Evolutionary conservation across 2,329 filamentous ascomycete genomes (phyloP).

Genomic region (Westerdykella sp.): DNA sequence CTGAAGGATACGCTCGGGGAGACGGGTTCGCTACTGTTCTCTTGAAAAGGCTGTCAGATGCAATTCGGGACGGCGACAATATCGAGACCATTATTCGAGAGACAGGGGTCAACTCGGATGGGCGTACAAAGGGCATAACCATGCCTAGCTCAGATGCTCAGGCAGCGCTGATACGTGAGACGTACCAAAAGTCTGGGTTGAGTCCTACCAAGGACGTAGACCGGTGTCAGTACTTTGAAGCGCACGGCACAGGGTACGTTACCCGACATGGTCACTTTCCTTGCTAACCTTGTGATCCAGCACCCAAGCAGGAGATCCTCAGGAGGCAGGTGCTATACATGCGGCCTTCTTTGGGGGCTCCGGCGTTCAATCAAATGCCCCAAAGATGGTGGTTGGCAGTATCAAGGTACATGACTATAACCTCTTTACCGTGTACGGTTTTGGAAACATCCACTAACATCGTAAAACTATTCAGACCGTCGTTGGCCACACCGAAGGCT

Average conservation of each 20-base stretch:
- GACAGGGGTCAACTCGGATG: conserved; percentile 43
- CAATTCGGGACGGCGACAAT: conserved; percentile 50
- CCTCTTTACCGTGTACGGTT: no score
- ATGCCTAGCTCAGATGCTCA: conserved; percentile 34
- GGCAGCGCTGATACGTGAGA: conserved; percentile 29
- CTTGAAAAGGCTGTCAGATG: conserved; percentile 51
- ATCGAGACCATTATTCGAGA: conserved; percentile 40
- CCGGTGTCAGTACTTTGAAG: conserved; percentile 2
- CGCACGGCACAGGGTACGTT: not conserved
- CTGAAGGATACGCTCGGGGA: conserved; percentile 58
- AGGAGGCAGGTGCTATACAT: conserved; percentile 9
- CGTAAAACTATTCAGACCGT: conserved; percentile 30
- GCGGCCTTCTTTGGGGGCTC: conserved; percentile 3
- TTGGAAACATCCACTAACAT: no score
- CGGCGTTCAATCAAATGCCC: conserved; percentile 4
- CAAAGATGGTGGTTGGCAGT: not conserved
- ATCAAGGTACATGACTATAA: no score
- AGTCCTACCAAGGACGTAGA: not conserved
- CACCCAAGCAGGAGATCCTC: conserved; percentile 9
- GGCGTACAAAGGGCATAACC: conserved; percentile 43
- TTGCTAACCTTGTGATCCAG: no score
- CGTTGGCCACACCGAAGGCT: conserved; percentile 40
- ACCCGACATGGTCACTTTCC: no score
- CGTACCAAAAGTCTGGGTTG: conserved; percentile 20
- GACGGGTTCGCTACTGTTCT: conserved; percentile 54